A percentile compares a stretch with the other conserved stretches of the same genome.
Conservation (phyloP, 345 rosid species). For the Acer saccharum region DNA sequence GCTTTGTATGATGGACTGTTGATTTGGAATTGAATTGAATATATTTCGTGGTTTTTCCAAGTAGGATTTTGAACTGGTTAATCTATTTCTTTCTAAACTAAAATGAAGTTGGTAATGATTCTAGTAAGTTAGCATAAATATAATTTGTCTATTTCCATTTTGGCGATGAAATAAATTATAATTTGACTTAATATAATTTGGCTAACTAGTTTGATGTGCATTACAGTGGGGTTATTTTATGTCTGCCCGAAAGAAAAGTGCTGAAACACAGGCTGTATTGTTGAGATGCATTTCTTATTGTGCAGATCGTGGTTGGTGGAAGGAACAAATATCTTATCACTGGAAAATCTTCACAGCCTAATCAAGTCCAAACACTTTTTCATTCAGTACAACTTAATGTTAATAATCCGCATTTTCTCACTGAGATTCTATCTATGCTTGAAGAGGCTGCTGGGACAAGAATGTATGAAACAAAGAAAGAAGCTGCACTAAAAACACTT, state of each 20-base stretch:
- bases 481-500: slow-evolving; percentile 83
- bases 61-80: not conserved
- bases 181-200: no score
- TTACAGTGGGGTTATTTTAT: not conserved
- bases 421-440: slow-evolving; percentile 94
- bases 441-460: slow-evolving; percentile 99
- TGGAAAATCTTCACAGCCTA: slow-evolving; percentile 78
- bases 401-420: slow-evolving; percentile 96
- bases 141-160: no score
- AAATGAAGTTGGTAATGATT: not conserved
- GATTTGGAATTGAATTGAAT: no score
- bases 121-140: not conserved
- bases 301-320: slow-evolving; percentile 91
- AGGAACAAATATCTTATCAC: slow-evolving; percentile 81
- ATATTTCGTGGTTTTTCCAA: no score
- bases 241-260: not conserved
- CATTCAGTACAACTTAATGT: slow-evolving; percentile 98
- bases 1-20: no score
- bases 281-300: slow-evolving; percentile 5
- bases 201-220: not conserved
- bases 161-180: no score
- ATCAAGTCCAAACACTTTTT: slow-evolving; percentile 90
- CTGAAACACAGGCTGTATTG: not conserved
- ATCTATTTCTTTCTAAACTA: not conserved
- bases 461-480: slow-evolving; percentile 98